Percentiles rank a stretch among this genome's conserved stretches.
These are phyloP conservation scores for Jimgerdemannia lactiflua DNA, from an alignment of 192 early-diverging fungal genomes.

Conservation along the genomic window DNA sequence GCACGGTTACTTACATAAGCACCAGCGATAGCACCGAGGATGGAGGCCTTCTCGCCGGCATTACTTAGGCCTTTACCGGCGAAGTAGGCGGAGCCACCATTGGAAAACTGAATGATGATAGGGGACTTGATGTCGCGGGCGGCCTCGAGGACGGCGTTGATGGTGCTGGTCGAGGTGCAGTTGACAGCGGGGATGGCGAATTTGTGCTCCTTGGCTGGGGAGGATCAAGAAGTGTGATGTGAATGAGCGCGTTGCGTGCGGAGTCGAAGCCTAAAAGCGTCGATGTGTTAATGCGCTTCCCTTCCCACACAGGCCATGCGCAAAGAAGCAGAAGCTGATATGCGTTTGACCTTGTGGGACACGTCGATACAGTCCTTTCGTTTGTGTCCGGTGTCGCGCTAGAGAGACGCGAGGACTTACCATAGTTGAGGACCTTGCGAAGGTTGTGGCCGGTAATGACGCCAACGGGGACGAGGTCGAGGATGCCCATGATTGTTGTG, in stretches of 20 bases:
- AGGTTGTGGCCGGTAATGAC: conserved; percentile 94
- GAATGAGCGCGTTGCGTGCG: no score
- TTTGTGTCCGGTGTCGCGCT: no score
- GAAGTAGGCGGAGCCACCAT: conserved; percentile 90
- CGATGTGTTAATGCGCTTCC: no score
- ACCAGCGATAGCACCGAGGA: conserved; percentile 89
- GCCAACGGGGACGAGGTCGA: conserved; percentile 84
- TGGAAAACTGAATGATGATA: conserved; percentile 94
- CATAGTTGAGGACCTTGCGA: conserved; percentile 74
- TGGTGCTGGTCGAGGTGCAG: conserved; percentile 89
- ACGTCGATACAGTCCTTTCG: no score
- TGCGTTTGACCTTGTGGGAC: no score
- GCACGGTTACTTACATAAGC: conserved; percentile 71
- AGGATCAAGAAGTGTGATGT: not conserved
- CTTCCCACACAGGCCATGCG: no score
- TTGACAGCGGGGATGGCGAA: conserved; percentile 98
- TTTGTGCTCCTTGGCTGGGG: conserved; percentile 61
- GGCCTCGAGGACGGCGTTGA: conserved; percentile 93
- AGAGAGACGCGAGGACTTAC: conserved; percentile 11
- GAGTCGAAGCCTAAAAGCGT: not conserved
- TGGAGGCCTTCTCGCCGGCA: conserved; percentile 84
- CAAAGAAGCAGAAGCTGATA: no score
- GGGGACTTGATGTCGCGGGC: conserved; percentile 91
- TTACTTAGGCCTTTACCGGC: conserved; percentile 94
- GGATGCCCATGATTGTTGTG: conserved; percentile 62